These are phyloP conservation scores for Entoloma clypeatum DNA, from an alignment of 1,284 basidiomycete genomes.

Conservation along the genomic window DNA sequence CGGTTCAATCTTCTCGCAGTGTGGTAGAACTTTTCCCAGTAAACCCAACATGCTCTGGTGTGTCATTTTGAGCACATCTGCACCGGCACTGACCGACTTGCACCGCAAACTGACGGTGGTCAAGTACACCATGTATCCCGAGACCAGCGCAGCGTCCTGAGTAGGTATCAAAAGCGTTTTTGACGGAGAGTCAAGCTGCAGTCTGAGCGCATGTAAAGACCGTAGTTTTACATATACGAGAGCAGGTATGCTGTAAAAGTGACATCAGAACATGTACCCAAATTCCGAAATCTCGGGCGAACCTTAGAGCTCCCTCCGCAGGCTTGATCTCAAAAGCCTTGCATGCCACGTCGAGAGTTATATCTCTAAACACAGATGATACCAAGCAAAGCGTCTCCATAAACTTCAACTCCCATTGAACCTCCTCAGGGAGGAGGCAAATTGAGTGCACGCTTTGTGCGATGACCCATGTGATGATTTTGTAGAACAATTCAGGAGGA, in stretches of 20 bases:
- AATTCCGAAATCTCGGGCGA: background rate
- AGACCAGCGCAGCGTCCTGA: slow-evolving; percentile 23
- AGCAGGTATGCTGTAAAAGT: slow-evolving; percentile 15
- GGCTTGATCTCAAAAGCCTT: slow-evolving; percentile 12
- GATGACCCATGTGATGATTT: slow-evolving; percentile 25
- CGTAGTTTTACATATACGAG: slow-evolving; percentile 22
- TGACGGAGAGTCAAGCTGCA: slow-evolving; percentile 20
- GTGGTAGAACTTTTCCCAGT: slow-evolving; percentile 20
- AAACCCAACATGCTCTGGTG: slow-evolving; percentile 24
- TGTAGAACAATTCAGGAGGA: slow-evolving; percentile 30
- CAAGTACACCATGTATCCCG: slow-evolving; percentile 29
- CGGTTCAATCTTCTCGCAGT: slow-evolving; percentile 24
- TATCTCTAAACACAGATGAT: slow-evolving; percentile 13
- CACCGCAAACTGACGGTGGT: slow-evolving; percentile 25
- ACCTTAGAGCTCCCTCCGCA: slow-evolving; percentile 8
- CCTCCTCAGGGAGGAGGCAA: slow-evolving; percentile 24
- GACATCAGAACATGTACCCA: background rate
- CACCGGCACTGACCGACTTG: slow-evolving; percentile 17
- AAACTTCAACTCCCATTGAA: slow-evolving; percentile 27
- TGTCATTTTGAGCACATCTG: slow-evolving; percentile 20
- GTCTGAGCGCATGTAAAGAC: slow-evolving; percentile 23
- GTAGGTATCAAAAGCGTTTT: slow-evolving; percentile 17
- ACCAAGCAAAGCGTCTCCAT: slow-evolving; percentile 15
- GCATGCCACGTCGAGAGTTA: slow-evolving; percentile 12
- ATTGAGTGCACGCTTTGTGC: slow-evolving; percentile 27